Evolutionary conservation across 495 filamentous ascomycete species (phyloP).

Genomic region (Lasiosphaeria hispida): DNA sequence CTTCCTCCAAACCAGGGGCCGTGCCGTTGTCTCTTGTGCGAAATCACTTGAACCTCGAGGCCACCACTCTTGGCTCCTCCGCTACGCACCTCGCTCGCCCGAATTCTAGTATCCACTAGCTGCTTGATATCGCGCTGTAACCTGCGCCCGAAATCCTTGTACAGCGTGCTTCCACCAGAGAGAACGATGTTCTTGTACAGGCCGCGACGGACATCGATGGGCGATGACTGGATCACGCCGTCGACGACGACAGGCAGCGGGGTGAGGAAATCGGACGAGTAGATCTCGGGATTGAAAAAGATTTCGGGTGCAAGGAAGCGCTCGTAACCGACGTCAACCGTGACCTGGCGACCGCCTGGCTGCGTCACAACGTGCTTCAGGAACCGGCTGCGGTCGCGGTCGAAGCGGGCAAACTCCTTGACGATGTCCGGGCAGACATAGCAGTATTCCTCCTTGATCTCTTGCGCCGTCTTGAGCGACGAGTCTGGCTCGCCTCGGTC

Average conservation of each 20-base stretch:
- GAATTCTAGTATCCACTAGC: constrained; percentile 68
- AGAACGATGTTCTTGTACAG: constrained; percentile 99
- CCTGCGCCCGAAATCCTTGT: constrained; percentile 94
- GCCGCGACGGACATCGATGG: constrained; percentile 93
- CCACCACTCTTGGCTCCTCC: constrained; percentile 92
- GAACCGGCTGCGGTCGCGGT: constrained; percentile 87
- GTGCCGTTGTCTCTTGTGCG: constrained; percentile 92
- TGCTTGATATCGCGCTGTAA: constrained; percentile 96
- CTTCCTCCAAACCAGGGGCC: constrained; percentile 98
- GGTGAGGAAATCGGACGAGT: constrained; percentile 96
- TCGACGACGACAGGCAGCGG: constrained; percentile 92
- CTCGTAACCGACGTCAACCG: constrained; percentile 94
- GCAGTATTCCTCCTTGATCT: constrained; percentile 97
- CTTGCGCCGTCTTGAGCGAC: constrained; percentile 93
- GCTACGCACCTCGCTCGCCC: constrained; percentile 72
- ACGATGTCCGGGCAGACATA: constrained; percentile 98
- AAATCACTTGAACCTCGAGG: constrained; percentile 92
- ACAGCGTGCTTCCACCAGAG: constrained; percentile 92
- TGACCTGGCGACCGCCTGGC: constrained; percentile 79
- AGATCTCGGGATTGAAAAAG: constrained; percentile 99
- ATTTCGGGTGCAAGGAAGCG: constrained; percentile 98
- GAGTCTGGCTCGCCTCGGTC: constrained; percentile 96
- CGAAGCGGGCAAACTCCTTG: constrained; percentile 92
- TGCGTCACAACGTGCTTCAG: constrained; percentile 81
- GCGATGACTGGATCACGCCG: constrained; percentile 92